phyloP scores from a whole-genome alignment of 176 grass and related monocot species.

The Metroxylon sagu region DNA sequence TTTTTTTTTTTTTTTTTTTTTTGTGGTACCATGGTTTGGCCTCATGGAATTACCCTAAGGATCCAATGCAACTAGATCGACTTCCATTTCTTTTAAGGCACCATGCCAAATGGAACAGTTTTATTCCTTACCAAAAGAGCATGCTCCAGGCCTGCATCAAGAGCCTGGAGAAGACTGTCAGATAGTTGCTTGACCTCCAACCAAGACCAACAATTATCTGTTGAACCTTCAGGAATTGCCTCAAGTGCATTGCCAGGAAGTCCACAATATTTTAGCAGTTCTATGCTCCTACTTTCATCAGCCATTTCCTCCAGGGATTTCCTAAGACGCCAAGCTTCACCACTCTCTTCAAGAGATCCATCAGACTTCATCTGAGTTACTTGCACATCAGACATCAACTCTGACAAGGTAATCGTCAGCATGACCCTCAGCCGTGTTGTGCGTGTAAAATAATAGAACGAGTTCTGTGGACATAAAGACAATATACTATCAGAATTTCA shows the following conservation, averaged over 20 bases:
- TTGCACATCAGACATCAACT: constrained; percentile 95
- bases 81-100: neutral
- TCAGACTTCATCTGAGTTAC: constrained; percentile 95
- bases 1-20: no score
- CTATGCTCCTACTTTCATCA: constrained; percentile 49
- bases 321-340: constrained; percentile 73
- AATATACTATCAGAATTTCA: constrained; percentile 36
- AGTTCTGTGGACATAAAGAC: constrained; percentile 59
- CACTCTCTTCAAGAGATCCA: constrained; percentile 92
- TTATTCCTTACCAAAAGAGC: constrained; percentile 58
- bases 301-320: constrained; percentile 94
- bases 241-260: constrained; percentile 58
- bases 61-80: no score
- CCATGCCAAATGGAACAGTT: constrained; percentile 1
- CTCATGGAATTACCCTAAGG: neutral
- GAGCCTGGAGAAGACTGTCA: constrained; percentile 76
- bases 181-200: constrained; percentile 86
- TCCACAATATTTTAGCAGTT: constrained; percentile 63
- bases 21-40: no score
- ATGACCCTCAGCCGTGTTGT: constrained; percentile 93
- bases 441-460: constrained; percentile 88
- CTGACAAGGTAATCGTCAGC: constrained; percentile 97
- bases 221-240: constrained; percentile 55
- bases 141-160: constrained; percentile 96
- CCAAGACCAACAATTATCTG: constrained; percentile 81